Conservation (phyloP, 305 asterid genomes). For the Fraxinus sp. region DNA sequence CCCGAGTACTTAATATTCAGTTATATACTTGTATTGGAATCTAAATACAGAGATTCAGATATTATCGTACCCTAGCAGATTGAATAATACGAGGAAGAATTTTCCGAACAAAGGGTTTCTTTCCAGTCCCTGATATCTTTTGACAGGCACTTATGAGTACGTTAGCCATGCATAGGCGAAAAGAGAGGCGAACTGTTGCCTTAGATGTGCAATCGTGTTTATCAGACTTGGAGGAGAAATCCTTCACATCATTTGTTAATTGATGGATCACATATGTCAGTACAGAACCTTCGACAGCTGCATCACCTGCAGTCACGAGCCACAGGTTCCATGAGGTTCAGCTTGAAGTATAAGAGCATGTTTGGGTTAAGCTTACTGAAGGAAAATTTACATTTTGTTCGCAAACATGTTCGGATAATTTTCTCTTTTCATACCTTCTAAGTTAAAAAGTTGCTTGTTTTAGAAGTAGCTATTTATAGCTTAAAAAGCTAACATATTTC, state of each 20-base stretch:
- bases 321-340: conserved; percentile 13
- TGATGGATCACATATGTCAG: conserved; percentile 53
- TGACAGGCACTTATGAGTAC: conserved; percentile 88
- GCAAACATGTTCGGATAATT: background rate
- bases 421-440: background rate
- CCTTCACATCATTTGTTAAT: conserved; percentile 35
- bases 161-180: conserved; percentile 85
- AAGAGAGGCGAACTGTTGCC: conserved; percentile 40
- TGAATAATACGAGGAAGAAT: conserved; percentile 49
- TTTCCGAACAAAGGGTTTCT: conserved; percentile 55
- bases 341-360: background rate
- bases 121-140: conserved; percentile 60
- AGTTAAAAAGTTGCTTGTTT: background rate
- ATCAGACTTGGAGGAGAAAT: conserved; percentile 30
- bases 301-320: conserved; percentile 39
- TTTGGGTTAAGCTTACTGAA: background rate
- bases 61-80: conserved; percentile 36
- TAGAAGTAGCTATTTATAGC: background rate
- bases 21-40: conserved; percentile 3
- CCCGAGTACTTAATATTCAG: background rate
- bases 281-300: conserved; percentile 37
- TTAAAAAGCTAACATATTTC: background rate
- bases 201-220: conserved; percentile 29
- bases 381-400: background rate
- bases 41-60: background rate